Conservation (phyloP, 176 grass and related monocot genomes). For the Ensete glaucum region DNA sequence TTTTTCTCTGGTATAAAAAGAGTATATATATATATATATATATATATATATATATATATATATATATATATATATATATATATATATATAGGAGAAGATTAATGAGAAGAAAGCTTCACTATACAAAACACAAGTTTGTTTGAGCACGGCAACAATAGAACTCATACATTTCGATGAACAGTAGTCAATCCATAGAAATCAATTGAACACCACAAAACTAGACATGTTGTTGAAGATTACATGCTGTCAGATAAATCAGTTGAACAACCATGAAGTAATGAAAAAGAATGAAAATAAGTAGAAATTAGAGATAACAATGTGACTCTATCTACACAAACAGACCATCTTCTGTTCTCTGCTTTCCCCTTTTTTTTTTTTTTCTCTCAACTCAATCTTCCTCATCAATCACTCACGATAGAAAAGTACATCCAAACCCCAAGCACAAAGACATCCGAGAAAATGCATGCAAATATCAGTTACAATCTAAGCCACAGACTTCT, state of each 20-base stretch:
- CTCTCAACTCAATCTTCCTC: neutral
- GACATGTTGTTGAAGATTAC: neutral
- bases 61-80: too few relatives aligned
- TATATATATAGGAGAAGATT: too few relatives aligned
- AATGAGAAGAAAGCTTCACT: too few relatives aligned
- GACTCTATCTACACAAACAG: neutral
- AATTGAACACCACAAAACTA: neutral
- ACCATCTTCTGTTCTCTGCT: neutral
- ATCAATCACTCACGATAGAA: slow-evolving; percentile 2
- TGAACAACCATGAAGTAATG: neutral
- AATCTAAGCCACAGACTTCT: slow-evolving; percentile 42
- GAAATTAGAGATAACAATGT: neutral
- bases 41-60: too few relatives aligned
- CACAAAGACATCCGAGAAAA: neutral
- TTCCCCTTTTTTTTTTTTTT: neutral
- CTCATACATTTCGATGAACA: too few relatives aligned
- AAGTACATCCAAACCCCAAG: neutral
- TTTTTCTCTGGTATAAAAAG: too few relatives aligned
- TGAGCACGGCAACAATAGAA: too few relatives aligned
- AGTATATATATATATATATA: too few relatives aligned
- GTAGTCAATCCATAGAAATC: too few relatives aligned
- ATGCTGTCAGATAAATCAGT: neutral
- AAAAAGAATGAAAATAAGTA: neutral
- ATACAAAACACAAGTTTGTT: too few relatives aligned
- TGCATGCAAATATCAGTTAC: slow-evolving; percentile 14